Conservation (phyloP, 768 basidiomycete genomes). For the Gelatoporia subvermispora region DNA sequence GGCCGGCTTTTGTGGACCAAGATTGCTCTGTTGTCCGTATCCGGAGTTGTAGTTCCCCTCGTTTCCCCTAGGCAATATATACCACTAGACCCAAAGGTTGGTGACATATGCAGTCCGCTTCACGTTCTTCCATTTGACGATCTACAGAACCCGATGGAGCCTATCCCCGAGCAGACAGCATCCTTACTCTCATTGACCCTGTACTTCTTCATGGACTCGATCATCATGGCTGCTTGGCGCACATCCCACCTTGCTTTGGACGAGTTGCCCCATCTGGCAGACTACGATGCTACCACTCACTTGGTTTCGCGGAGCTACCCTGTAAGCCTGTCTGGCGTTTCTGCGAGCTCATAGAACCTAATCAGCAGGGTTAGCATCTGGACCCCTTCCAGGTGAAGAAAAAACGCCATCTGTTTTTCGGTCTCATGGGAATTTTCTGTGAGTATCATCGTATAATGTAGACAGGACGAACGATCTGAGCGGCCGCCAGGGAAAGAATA, state of each 20-base stretch:
- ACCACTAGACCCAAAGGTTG: constrained; percentile 51
- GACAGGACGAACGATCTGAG: too few species aligned
- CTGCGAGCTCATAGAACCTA: background rate
- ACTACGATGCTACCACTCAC: constrained; percentile 35
- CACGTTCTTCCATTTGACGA: constrained; percentile 5
- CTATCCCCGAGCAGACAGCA: constrained; percentile 28
- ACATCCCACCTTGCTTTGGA: constrained; percentile 39
- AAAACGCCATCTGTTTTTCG: constrained; percentile 21
- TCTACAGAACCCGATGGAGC: constrained; percentile 22
- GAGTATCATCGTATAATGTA: background rate
- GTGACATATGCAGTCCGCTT: background rate
- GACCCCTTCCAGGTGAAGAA: constrained; percentile 24
- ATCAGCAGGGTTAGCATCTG: constrained; percentile 21
- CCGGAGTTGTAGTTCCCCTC: constrained; percentile 47
- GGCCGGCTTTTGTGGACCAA: constrained; percentile 52
- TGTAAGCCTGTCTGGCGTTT: constrained; percentile 10
- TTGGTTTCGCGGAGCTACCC: constrained; percentile 29
- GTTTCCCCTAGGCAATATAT: constrained; percentile 52
- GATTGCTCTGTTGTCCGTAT: constrained; percentile 39
- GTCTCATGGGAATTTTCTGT: constrained; percentile 19
- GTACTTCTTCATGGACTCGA: constrained; percentile 52
- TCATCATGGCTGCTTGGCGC: constrained; percentile 40
- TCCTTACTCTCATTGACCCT: constrained; percentile 29
- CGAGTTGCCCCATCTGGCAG: constrained; percentile 43
- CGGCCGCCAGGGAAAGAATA: constrained; percentile 4